These are phyloP conservation scores for Xerocomus nothofagi DNA, from an alignment of 1,284 basidiomycete species.

Conservation along the genomic window DNA sequence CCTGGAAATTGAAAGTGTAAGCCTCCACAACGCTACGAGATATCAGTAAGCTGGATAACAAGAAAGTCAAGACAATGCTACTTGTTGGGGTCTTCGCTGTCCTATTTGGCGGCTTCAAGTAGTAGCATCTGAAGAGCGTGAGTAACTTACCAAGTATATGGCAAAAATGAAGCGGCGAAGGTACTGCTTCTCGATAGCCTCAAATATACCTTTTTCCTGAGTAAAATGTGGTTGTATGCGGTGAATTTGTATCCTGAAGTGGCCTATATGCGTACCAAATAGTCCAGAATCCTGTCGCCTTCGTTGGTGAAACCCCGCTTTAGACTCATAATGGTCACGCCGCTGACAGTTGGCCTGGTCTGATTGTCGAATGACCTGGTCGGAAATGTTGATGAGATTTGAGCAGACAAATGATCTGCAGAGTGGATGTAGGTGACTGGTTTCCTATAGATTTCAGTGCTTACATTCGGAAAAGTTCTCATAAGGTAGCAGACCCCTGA, in stretches of 20 bases:
- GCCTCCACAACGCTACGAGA: conserved; percentile 70
- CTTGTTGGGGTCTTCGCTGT: conserved; percentile 78
- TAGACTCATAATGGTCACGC: conserved; percentile 56
- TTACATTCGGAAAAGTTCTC: conserved; percentile 78
- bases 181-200: conserved; percentile 75
- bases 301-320: conserved; percentile 75
- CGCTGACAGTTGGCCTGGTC: conserved; percentile 22
- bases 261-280: conserved; percentile 54
- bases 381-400: conserved; percentile 15
- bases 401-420: conserved; percentile 35
- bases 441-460: conserved; percentile 8
- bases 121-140: neutral
- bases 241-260: neutral
- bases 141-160: conserved; percentile 65
- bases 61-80: conserved; percentile 33
- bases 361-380: conserved; percentile 26
- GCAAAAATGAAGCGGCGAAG: conserved; percentile 79
- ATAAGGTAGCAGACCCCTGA: conserved; percentile 58
- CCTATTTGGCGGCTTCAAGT: conserved; percentile 42
- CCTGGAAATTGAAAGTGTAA: conserved; percentile 80
- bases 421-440: neutral
- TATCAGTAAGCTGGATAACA: conserved; percentile 19
- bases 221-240: conserved; percentile 11
- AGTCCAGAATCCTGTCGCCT: conserved; percentile 76
- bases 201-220: conserved; percentile 79